Evolutionary conservation across 495 filamentous ascomycete species (phyloP), one percentile per base, ranked within the genome.

Genomic region (Hypoxylon subgilvum): DNA sequence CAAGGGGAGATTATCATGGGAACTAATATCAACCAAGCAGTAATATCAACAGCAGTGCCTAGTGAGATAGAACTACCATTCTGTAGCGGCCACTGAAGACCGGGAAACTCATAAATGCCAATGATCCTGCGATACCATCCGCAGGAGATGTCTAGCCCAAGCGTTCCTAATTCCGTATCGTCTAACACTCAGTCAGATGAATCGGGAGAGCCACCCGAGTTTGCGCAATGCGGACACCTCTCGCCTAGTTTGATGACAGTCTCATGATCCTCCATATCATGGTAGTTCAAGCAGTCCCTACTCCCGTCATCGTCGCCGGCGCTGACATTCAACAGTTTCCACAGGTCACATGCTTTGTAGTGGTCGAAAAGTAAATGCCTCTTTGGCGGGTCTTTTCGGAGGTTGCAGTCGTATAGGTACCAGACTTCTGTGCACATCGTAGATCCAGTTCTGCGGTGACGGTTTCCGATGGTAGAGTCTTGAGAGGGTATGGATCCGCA

Each of bases 381-480:
- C 30, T 27, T 42, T 7, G 51, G 40, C 3, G 39, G 40, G 19
- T 36, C 10, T 17, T 35, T 52, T 31, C 40, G 55, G 1, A 42
- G 31, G 32, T 52, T 19, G 41, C 55, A 59, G 25, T 52, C 47
- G 34, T 59, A 59, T 1, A 52, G 25, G 13, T 40, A 46, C 47
- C 47, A 59, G 7, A 52, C 47, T 16, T 59, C 55, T 1, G 5
- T 52, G 16, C 47, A 59, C 55, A 59, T 52, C 18, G 25, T 41
- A 47, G 7, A 17, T 42, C 28, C n/a, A 12, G 4, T 27, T 31
- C 12, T 13, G 45, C 2, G 30, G 7, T 10, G 31, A 34, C 22
- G 14, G 41, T 3, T 34, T 34, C 30, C 28, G 28, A 47, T 34
- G 28, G n/a, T n/a, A 16, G 25, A 31, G n/a, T 30, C 6, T 30